Evolutionary conservation across 1,284 basidiomycete species (phyloP).

Genomic region (Earliella scabrosa): DNA sequence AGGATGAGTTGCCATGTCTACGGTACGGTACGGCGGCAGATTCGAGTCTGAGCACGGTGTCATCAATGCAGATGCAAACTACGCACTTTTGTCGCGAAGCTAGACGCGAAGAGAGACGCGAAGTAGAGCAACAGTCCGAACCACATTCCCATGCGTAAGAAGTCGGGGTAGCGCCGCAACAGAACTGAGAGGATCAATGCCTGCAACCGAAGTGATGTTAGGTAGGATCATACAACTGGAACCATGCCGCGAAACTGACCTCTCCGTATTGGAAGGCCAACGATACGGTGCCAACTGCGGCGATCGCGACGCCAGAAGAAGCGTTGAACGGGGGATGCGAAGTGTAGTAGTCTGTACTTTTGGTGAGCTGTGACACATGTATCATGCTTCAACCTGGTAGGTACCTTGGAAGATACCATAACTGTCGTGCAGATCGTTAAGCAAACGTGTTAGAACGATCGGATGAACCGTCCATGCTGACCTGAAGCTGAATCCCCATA

Average conservation of each 20-base stretch:
- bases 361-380: neutral
- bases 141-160: slow-evolving; percentile 27
- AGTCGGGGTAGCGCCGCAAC: slow-evolving; percentile 28
- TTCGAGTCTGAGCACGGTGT: too few relatives aligned
- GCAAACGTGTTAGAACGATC: too few relatives aligned
- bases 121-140: slow-evolving; percentile 23
- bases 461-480: too few relatives aligned
- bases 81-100: slow-evolving; percentile 30
- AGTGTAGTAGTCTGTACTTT: slow-evolving; percentile 23
- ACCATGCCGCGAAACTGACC: neutral
- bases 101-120: slow-evolving; percentile 25
- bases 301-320: slow-evolving; percentile 20
- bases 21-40: too few relatives aligned
- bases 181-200: slow-evolving; percentile 24
- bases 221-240: too few relatives aligned
- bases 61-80: too few relatives aligned
- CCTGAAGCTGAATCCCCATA: slow-evolving; percentile 33
- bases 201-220: slow-evolving; percentile 7
- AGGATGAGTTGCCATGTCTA: slow-evolving; percentile 32
- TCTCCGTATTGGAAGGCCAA: slow-evolving; percentile 27
- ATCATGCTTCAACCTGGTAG: too few relatives aligned
- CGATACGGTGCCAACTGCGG: slow-evolving; percentile 21
- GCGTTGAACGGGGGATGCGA: slow-evolving; percentile 25
- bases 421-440: slow-evolving; percentile 14
- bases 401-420: slow-evolving; percentile 31